Evolutionary conservation across 2,329 filamentous ascomycete genomes (phyloP).

Genomic region (Aureobasidium sp.): DNA sequence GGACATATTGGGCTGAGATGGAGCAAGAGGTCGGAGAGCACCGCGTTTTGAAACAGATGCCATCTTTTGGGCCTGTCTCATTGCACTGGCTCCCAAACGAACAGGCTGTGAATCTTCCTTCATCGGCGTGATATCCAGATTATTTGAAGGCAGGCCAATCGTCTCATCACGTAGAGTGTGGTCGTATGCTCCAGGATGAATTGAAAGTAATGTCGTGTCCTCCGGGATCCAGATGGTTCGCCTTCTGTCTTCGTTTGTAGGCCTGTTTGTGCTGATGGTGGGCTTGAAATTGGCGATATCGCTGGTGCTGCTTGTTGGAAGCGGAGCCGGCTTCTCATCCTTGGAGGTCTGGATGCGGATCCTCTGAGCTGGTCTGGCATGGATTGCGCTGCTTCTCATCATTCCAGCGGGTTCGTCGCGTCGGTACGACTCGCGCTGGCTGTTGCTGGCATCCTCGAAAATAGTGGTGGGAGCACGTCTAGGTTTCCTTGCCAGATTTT

Average conservation of each 20-base stretch:
- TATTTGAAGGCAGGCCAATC: slow-evolving; percentile 15
- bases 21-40: slow-evolving; percentile 35
- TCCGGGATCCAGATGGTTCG: slow-evolving; percentile 46
- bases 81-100: background rate
- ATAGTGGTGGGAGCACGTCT: slow-evolving; percentile 22
- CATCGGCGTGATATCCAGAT: slow-evolving; percentile 1
- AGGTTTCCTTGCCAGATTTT: slow-evolving; percentile 19
- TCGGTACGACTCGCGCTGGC: background rate
- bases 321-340: background rate
- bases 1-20: slow-evolving; percentile 24
- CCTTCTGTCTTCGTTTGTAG: slow-evolving; percentile 33
- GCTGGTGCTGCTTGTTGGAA: background rate
- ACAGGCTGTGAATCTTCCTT: background rate
- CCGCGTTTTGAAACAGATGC: slow-evolving; percentile 20
- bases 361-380: slow-evolving; percentile 12
- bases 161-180: slow-evolving; percentile 27
- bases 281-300: slow-evolving; percentile 4
- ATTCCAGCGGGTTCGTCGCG: background rate
- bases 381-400: slow-evolving; percentile 15
- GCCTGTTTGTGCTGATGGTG: background rate
- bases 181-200: slow-evolving; percentile 40
- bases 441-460: slow-evolving; percentile 24
- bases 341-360: slow-evolving; percentile 3
- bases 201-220: slow-evolving; percentile 44
- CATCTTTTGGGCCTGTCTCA: slow-evolving; percentile 3